phyloP scores from a whole-genome alignment of 1,284 basidiomycete species.

The Anthracocystis setariae region DNA sequence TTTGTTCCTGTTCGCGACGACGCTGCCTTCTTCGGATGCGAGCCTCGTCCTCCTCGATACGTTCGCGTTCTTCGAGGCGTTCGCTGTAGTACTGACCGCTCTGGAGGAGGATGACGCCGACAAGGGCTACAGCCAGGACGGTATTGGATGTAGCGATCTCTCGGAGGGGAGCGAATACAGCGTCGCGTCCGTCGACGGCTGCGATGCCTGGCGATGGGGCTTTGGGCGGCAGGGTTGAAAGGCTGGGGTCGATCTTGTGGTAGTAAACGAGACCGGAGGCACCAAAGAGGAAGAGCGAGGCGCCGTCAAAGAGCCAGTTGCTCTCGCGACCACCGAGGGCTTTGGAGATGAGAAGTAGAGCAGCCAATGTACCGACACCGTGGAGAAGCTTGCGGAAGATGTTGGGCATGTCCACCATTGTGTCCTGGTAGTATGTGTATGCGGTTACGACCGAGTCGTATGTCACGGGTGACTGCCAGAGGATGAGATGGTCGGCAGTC shows the following conservation, averaged over 20 bases:
- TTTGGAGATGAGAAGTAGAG: constrained; percentile 51
- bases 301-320: constrained; percentile 67
- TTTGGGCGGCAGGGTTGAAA: constrained; percentile 37
- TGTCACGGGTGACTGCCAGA: constrained; percentile 63
- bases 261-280: constrained; percentile 59
- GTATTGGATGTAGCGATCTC: constrained; percentile 65
- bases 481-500: constrained; percentile 65
- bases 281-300: constrained; percentile 66
- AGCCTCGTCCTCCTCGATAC: constrained; percentile 65
- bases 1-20: constrained; percentile 52
- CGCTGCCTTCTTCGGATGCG: constrained; percentile 57
- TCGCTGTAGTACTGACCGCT: constrained; percentile 67
- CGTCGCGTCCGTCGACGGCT: constrained; percentile 36
- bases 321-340: constrained; percentile 60
- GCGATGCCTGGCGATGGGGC: constrained; percentile 37
- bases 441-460: constrained; percentile 55
- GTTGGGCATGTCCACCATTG: constrained; percentile 53
- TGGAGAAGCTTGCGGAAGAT: constrained; percentile 47
- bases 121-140: constrained; percentile 62
- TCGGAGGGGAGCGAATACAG: constrained; percentile 52
- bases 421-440: constrained; percentile 62
- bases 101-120: constrained; percentile 64
- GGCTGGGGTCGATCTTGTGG: constrained; percentile 59
- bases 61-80: constrained; percentile 63
- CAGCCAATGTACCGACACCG: constrained; percentile 43